phyloP scores from a whole-genome alignment of 2,329 filamentous ascomycete genomes.

The Byssoonygena ceratinophila region DNA sequence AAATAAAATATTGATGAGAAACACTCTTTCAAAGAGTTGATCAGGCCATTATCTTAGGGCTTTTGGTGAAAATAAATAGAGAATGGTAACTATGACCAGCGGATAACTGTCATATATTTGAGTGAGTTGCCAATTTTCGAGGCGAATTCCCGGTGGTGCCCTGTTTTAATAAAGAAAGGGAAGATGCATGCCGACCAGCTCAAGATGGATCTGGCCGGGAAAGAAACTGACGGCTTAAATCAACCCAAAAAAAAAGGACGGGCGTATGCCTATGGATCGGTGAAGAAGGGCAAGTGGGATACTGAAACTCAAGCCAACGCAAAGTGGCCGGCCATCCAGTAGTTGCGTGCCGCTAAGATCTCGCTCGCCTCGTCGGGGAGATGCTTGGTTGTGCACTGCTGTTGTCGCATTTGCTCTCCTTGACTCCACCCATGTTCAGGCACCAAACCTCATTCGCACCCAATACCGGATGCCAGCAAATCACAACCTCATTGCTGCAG shows the following conservation, averaged over 20 bases:
- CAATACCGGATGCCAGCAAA: slow-evolving; percentile 8
- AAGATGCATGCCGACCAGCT: background rate
- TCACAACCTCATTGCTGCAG: background rate
- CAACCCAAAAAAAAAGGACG: background rate
- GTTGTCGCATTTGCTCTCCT: background rate
- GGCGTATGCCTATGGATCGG: background rate
- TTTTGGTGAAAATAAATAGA: background rate
- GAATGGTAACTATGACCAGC: background rate
- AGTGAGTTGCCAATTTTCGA: background rate
- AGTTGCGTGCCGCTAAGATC: slow-evolving; percentile 1
- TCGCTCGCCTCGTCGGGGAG: slow-evolving; percentile 4
- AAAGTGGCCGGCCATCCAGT: background rate
- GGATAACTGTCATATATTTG: background rate
- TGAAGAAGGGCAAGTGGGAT: background rate
- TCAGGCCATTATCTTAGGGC: background rate
- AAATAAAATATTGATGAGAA: background rate
- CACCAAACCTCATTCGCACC: slow-evolving; percentile 6
- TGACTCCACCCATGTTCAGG: background rate
- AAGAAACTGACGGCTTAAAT: background rate
- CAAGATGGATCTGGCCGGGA: background rate
- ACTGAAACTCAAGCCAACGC: background rate
- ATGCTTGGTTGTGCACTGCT: too few species aligned
- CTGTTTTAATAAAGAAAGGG: background rate
- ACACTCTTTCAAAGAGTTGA: background rate
- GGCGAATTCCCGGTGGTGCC: background rate